A percentile compares a stretch with the other conserved stretches of the same genome.
Conservation (phyloP, 75 land plant species). For the Sequoiadendron giganteum region DNA sequence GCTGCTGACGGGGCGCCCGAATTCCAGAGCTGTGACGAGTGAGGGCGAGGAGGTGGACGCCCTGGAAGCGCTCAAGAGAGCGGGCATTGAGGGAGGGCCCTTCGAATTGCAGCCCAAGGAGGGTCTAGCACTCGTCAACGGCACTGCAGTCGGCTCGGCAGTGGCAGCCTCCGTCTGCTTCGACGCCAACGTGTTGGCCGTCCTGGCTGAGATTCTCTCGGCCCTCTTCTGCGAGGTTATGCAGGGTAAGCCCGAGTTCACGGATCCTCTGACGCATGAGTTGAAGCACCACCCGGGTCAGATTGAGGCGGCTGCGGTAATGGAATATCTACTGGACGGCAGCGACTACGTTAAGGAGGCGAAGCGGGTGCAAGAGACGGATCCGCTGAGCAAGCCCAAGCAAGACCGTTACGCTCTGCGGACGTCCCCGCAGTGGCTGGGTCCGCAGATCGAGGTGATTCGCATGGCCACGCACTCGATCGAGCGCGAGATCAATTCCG, state of each 20-base stretch:
- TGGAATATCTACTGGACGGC: conserved; percentile 49
- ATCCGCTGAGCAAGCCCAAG: conserved; percentile 60
- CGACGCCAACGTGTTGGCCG: conserved; percentile 52
- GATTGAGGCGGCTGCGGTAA: conserved; percentile 51
- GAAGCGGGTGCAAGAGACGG: conserved; percentile 42
- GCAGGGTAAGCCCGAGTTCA: conserved; percentile 32
- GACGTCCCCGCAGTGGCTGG: conserved; percentile 28
- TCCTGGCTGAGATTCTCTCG: conserved; percentile 40
- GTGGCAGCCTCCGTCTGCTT: conserved; percentile 65
- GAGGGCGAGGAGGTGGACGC: conserved; percentile 37
- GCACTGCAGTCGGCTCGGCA: conserved; percentile 76
- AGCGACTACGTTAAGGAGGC: conserved; percentile 53
- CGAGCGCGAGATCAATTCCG: conserved; percentile 82
- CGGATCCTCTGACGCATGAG: conserved; percentile 23
- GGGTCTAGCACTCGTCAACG: conserved; percentile 73
- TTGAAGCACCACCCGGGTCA: conserved; percentile 42
- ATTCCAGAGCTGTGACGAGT: conserved; percentile 37
- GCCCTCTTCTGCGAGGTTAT: conserved; percentile 64
- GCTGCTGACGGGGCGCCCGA: conserved; percentile 55
- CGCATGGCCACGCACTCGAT: conserved; percentile 61
- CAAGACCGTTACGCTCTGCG: conserved; percentile 46
- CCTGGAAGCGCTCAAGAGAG: conserved; percentile 39
- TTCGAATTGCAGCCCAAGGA: conserved; percentile 76
- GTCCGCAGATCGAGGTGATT: conserved; percentile 56
- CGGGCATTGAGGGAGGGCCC: conserved; percentile 25